phyloP scores from a whole-genome alignment of 192 early-diverging fungal species.

The Coemansia sp. region DNA sequence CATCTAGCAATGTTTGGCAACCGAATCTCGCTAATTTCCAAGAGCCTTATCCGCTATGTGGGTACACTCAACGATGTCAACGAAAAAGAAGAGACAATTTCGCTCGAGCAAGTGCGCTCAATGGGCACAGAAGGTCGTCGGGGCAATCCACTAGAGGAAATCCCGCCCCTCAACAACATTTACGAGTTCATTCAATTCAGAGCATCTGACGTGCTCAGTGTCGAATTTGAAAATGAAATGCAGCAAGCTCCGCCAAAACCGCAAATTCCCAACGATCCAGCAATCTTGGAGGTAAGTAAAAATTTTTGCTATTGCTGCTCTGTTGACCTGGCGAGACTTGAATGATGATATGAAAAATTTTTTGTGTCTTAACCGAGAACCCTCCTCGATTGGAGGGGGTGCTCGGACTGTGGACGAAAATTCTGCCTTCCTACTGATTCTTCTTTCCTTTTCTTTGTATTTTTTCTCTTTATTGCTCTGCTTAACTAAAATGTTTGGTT shows the following conservation, averaged over 20 bases:
- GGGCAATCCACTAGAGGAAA: slow-evolving; percentile 74
- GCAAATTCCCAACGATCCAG: slow-evolving; percentile 75
- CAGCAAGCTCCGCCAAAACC: slow-evolving; percentile 57
- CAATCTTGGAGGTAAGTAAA: slow-evolving; percentile 64
- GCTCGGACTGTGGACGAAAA: slow-evolving; percentile 7
- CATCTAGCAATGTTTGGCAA: slow-evolving; percentile 45
- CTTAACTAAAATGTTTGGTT: too few species aligned
- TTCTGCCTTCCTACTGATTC: slow-evolving; percentile 18
- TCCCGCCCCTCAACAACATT: slow-evolving; percentile 78
- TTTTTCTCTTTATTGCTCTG: not conserved
- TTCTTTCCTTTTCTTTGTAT: not conserved
- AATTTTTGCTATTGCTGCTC: not conserved
- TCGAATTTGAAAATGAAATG: slow-evolving; percentile 60
- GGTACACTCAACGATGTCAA: slow-evolving; percentile 87
- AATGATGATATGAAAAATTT: too few species aligned
- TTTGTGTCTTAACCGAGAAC: slow-evolving; percentile 29
- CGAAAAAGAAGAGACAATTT: slow-evolving; percentile 79
- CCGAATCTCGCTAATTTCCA: slow-evolving; percentile 74
- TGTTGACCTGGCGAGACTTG: too few species aligned
- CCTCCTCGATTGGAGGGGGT: not conserved
- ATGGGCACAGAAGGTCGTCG: slow-evolving; percentile 93
- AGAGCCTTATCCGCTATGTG: slow-evolving; percentile 87
- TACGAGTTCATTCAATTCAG: slow-evolving; percentile 94
- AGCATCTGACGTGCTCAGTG: slow-evolving; percentile 87
- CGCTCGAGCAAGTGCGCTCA: slow-evolving; percentile 89